Evolutionary conservation across 176 grass and related monocot species (phyloP), one percentile per base, ranked within the genome.

Genomic region (Alloteropsis semialata): DNA sequence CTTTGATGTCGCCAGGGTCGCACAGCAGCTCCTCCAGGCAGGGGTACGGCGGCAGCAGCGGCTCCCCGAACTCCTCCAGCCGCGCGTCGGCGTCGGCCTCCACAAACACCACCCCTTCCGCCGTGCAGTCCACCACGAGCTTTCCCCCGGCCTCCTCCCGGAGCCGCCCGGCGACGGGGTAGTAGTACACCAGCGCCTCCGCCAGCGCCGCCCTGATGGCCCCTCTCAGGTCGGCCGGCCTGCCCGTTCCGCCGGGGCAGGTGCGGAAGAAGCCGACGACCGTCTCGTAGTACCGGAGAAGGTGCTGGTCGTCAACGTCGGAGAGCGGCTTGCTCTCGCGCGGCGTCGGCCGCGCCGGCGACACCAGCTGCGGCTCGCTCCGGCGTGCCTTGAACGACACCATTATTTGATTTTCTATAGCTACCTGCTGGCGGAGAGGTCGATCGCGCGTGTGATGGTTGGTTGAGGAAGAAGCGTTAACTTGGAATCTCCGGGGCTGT

Each of bases 41-140:
- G 21, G 74, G 74, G 18, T 65, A 53, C 33, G 82, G 82, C 30
- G 74, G 82, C 39, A 54, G 57, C 72, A 69, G 60, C 14, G 73
- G 60, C 57, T 80, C 64, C 5, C 77, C 77, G 77, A 83, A 41
- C 10, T 82, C 45, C 14, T 49, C 28, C 0, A 73, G 70, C 27
- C 28, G 28, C 70, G 34, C 70, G 70, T 73, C 70, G 1, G 70
- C 70, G 45, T 73, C 46, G 18, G 70, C 70, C 18, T 73, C 46
- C 8, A 88, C 80, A 17, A 88, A 88, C 39, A 61, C 79, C 30
- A 88, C 74, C 0, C 86, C 86, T 33, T 88, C 86, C 39, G 71
- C 73, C 6, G 81, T 88, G 81, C 86, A 88, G n/a, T 84, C 86
- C 3, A 84, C 16, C 44, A 64, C 39, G 1, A 85, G 83, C 56